Base-by-base conservation (phyloP, 495 filamentous ascomycete species). In the Cercophora scortea region DNA sequence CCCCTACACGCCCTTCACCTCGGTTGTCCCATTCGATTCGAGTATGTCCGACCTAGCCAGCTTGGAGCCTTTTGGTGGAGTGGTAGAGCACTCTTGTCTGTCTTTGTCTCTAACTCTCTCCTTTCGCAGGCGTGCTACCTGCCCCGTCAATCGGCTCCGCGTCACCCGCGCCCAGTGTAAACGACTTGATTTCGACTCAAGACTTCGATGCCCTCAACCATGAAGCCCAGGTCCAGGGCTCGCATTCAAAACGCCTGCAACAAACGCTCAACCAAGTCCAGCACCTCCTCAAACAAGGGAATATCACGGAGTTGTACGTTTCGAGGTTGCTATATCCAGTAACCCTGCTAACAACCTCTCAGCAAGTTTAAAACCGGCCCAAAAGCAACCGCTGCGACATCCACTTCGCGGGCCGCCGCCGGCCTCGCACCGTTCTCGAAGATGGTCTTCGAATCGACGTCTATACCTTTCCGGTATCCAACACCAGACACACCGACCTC, bases 1-100 rank as follows among this genome's bases (percentile, higher is more conserved):
- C 42, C 89, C 89, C 36, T 96, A 86, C 69, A 92, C 94, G 13
- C 91, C 93, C 3, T 85, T 96, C 66, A 89, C 88, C 18, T 94
- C 89, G 18, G 82, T 96, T 50, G 79, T 91, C 47, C 85, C 94
- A 5, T 95, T 96, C 69, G 83, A 84, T 54, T 76, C 92, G 54
- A 85, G 93, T 95, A 73, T 55, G 64, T 6, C 18, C 12, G 3
- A 18, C 16, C 9, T 19, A 6, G 8, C 50, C 41, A n/a, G 3
- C 45, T 35, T 45, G 9, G 25, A 18, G 5, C 32, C 34, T 51
- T 52, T 47, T 33, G 25, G 25, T 5, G 25, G 25, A 2, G 25
- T 25, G 25, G 25, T 5, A 25, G 25, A 25, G 25, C 25, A 25
- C 2, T 25, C 25, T 25, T 5, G 2, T 25, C 5, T 2, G 25